These are phyloP conservation scores for Pyrenochaeta sp. DNA, from an alignment of 2,329 filamentous ascomycete genomes.

Conservation along the genomic window DNA sequence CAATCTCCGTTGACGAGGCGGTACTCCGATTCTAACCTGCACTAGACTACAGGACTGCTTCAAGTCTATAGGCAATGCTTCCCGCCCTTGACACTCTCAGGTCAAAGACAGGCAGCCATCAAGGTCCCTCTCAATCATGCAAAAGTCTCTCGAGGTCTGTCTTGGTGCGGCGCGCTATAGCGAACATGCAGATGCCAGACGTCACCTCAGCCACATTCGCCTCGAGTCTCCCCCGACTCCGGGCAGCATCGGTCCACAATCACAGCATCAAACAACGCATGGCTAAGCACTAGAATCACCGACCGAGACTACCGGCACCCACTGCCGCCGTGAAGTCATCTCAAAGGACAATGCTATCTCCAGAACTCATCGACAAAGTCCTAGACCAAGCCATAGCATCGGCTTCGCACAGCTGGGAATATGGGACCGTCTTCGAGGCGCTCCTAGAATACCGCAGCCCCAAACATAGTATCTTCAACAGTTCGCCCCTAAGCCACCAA, in stretches of 20 bases:
- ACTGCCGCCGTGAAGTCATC: background rate
- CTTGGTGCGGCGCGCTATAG: background rate
- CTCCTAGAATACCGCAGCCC: constrained; percentile 52
- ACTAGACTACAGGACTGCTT: background rate
- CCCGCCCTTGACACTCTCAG: no score
- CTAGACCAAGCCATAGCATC: constrained; percentile 39
- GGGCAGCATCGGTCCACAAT: background rate
- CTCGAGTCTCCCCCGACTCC: background rate
- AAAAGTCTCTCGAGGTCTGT: no score
- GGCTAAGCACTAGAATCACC: no score
- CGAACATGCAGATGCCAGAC: constrained; percentile 4
- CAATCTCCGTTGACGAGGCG: background rate
- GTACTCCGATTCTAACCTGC: background rate
- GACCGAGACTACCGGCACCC: no score
- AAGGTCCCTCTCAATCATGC: no score
- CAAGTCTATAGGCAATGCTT: background rate
- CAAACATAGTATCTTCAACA: constrained; percentile 49
- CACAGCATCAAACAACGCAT: no score
- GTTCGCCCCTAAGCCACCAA: constrained; percentile 47
- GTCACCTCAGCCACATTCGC: background rate
- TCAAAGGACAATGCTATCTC: constrained; percentile 57
- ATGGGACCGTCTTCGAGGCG: constrained; percentile 53
- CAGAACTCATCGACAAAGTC: constrained; percentile 54
- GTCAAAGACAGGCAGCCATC: no score
- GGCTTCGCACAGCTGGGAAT: constrained; percentile 54